Percentiles rank a stretch among this genome's conserved stretches.
phyloP scores from a whole-genome alignment of 441 rosid genomes.

The Erysimum cheiri region DNA sequence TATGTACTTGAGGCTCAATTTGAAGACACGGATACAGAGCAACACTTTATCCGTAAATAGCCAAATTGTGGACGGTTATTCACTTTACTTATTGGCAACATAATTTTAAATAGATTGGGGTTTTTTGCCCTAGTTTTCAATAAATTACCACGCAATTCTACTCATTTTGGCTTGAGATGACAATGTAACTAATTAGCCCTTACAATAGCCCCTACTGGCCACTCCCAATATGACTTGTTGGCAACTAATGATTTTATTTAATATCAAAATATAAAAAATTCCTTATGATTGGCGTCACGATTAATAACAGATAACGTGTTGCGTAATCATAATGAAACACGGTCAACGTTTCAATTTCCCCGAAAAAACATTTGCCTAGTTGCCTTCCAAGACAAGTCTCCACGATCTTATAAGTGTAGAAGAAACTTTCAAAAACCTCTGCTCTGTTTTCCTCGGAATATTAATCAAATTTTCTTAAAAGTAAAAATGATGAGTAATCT shows the following conservation, averaged over 20 bases:
- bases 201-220: background rate
- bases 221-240: slow-evolving; percentile 12
- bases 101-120: too few relatives aligned
- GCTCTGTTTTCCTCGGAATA: slow-evolving; percentile 9
- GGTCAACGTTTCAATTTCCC: slow-evolving; percentile 35
- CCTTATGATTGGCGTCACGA: slow-evolving; percentile 35
- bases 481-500: slow-evolving; percentile 60
- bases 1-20: too few relatives aligned
- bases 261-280: background rate
- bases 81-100: background rate
- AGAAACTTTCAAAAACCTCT: slow-evolving; percentile 40
- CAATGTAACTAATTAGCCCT: background rate
- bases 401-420: slow-evolving; percentile 36
- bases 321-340: slow-evolving; percentile 29
- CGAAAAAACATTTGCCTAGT: slow-evolving; percentile 25
- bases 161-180: background rate
- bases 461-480: background rate
- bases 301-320: slow-evolving; percentile 38
- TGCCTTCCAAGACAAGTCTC: slow-evolving; percentile 43
- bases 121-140: too few relatives aligned
- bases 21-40: background rate
- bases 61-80: background rate
- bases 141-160: background rate
- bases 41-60: background rate
- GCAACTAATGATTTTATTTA: slow-evolving; percentile 31